A percentile compares a stretch with the other conserved stretches of the same genome.
These are phyloP conservation scores for Gossypium longicalyx DNA, from an alignment of 345 rosid genomes.

Conservation along the genomic window DNA sequence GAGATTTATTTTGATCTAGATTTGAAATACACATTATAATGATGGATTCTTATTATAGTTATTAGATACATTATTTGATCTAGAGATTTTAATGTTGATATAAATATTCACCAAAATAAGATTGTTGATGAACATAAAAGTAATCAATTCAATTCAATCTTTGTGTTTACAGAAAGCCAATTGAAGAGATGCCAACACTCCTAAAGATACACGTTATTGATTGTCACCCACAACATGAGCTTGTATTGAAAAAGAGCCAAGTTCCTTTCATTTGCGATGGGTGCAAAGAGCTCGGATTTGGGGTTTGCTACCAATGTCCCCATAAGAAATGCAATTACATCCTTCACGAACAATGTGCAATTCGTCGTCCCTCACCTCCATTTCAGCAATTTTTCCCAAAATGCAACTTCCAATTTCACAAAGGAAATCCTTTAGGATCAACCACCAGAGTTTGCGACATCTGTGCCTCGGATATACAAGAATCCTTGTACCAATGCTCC, in stretches of 20 bases:
- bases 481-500: background rate
- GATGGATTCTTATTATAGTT: too few relatives aligned
- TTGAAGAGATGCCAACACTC: background rate
- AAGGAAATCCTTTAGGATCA: background rate
- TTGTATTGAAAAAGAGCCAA: background rate
- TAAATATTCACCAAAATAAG: too few relatives aligned
- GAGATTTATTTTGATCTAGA: too few relatives aligned
- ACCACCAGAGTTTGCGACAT: background rate
- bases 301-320: background rate
- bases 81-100: too few relatives aligned
- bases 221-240: background rate
- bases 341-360: background rate
- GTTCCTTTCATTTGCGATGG: slow-evolving; percentile 9
- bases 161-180: background rate
- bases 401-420: background rate
- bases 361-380: background rate
- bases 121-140: too few relatives aligned
- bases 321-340: background rate
- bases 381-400: background rate
- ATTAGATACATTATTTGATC: too few relatives aligned
- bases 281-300: slow-evolving; percentile 7
- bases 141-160: background rate
- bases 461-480: background rate
- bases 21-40: too few relatives aligned
- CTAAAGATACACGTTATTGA: background rate